Conservation (phyloP, 495 filamentous ascomycete genomes). For the Tuber borchii region DNA sequence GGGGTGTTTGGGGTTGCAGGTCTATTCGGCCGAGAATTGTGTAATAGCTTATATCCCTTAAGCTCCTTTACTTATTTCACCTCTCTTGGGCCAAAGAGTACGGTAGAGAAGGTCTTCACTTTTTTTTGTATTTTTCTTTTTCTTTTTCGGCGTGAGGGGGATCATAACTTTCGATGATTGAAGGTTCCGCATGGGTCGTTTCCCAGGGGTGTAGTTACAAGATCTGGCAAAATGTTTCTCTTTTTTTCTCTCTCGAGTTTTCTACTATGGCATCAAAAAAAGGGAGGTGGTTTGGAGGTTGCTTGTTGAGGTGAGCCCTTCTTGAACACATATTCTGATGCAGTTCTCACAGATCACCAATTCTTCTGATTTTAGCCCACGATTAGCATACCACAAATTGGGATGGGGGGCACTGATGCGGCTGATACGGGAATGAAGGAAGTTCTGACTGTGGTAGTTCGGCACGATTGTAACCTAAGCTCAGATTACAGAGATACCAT, state of each 20-base stretch:
- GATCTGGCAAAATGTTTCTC: slow-evolving; percentile 6
- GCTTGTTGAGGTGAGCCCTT: background rate
- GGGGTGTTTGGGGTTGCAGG: slow-evolving; percentile 50
- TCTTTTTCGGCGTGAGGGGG: background rate
- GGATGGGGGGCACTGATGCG: background rate
- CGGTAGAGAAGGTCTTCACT: background rate
- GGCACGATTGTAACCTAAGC: background rate
- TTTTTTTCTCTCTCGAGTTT: no score
- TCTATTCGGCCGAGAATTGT: slow-evolving; percentile 25
- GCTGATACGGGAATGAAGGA: background rate
- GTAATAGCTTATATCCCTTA: slow-evolving; percentile 9
- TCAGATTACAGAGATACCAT: background rate
- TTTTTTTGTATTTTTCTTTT: background rate
- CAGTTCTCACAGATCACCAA: background rate
- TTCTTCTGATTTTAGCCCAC: background rate
- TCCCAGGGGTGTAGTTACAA: background rate
- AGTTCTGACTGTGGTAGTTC: background rate
- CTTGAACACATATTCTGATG: background rate
- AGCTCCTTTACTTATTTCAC: background rate
- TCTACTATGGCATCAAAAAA: background rate
- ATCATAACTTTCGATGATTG: background rate
- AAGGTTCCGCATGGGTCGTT: background rate
- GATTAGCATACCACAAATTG: background rate
- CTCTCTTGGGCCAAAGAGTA: background rate
- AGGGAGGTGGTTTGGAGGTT: background rate